phyloP scores from a whole-genome alignment of 345 rosid species.

The Acer negundo region DNA sequence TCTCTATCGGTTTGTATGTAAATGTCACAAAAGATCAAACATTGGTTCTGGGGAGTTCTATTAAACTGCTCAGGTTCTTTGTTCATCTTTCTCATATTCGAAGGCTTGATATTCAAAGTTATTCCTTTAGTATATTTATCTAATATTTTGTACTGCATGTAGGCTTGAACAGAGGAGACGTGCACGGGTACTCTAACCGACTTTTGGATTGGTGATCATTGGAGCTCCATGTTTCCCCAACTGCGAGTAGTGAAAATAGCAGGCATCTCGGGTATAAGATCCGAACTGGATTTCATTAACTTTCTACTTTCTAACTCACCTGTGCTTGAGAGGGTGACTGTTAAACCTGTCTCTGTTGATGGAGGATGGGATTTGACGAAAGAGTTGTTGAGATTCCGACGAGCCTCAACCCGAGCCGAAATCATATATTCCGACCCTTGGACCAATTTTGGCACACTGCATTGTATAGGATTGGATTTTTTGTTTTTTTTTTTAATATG shows the following conservation, averaged over 20 bases:
- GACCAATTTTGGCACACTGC: background rate
- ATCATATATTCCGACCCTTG: constrained; percentile 55
- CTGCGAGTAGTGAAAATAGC: constrained; percentile 45
- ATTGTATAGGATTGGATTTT: background rate
- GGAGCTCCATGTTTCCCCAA: constrained; percentile 49
- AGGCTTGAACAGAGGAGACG: constrained; percentile 63
- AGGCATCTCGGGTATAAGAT: constrained; percentile 44
- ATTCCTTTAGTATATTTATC: constrained; percentile 25
- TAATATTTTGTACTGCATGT: constrained; percentile 15
- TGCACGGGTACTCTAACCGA: constrained; percentile 17
- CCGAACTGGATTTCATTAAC: constrained; percentile 59
- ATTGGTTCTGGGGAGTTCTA: constrained; percentile 27
- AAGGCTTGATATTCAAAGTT: constrained; percentile 70
- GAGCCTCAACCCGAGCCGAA: constrained; percentile 58
- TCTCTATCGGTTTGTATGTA: constrained; percentile 59
- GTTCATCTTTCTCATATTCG: constrained; percentile 62
- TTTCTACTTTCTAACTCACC: constrained; percentile 64
- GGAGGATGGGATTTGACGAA: constrained; percentile 56
- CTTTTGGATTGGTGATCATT: constrained; percentile 50
- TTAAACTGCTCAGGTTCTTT: constrained; percentile 66
- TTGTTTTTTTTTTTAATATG: background rate
- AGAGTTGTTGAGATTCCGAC: constrained; percentile 56
- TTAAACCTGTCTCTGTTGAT: constrained; percentile 45
- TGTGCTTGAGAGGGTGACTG: constrained; percentile 54
- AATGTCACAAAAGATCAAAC: constrained; percentile 38